A percentile compares a stretch with the other conserved stretches of the same genome.
phyloP scores from a whole-genome alignment of 805 yeast genomes.

The Osmozyma mogii region DNA sequence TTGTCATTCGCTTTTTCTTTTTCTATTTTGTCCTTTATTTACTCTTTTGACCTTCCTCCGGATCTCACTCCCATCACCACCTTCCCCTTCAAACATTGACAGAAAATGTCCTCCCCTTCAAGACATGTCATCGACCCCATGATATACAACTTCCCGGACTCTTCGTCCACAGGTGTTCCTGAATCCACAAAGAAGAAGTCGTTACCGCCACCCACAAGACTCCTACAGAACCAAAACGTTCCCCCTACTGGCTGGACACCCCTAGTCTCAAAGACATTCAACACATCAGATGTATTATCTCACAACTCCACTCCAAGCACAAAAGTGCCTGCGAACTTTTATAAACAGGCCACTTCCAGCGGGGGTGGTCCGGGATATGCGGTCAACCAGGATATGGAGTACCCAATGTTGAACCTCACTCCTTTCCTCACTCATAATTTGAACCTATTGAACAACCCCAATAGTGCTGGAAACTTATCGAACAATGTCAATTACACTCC shows the following conservation, averaged over 20 bases:
- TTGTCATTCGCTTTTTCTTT: no score
- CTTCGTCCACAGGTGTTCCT: conserved; percentile 2
- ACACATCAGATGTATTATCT: conserved; percentile 25
- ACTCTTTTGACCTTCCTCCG: no score
- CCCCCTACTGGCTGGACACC: conserved; percentile 38
- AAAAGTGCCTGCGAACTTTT: conserved; percentile 13
- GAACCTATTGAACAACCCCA: conserved; percentile 17
- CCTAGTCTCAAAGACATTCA: conserved; percentile 28
- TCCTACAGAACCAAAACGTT: conserved; percentile 6
- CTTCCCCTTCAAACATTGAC: no score
- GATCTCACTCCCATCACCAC: no score
- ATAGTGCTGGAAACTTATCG: conserved; percentile 12
- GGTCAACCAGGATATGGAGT: conserved; percentile 16
- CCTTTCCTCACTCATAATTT: conserved; percentile 32
- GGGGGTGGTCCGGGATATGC: conserved; percentile 1
- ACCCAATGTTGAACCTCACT: conserved; percentile 32
- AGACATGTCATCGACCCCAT: conserved; percentile 25
- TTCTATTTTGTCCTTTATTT: no score
- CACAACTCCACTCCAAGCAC: conserved; percentile 32
- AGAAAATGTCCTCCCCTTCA: conserved; percentile 33
- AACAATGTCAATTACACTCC: conserved; percentile 29
- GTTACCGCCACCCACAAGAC: conserved; percentile 4
- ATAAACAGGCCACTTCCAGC: conserved; percentile 6
- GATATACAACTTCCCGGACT: conserved; percentile 16
- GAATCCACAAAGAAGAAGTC: conserved; percentile 3